These are phyloP conservation scores for Solanum aculeatissimum DNA, from an alignment of 305 asterid genomes.

Conservation along the genomic window DNA sequence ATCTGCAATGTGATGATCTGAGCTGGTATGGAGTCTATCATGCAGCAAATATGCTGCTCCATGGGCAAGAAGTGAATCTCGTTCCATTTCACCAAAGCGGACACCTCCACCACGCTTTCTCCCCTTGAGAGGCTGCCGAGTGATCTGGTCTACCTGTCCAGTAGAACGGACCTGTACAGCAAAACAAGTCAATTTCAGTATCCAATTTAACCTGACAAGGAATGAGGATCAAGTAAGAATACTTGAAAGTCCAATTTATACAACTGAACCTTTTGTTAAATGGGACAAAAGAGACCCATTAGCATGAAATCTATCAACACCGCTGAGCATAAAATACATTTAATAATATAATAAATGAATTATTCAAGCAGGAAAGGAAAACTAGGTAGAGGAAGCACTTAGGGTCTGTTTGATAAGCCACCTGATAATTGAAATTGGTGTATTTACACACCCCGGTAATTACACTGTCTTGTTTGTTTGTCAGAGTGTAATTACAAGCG, in stretches of 20 bases:
- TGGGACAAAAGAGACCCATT: neutral
- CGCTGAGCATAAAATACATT: neutral
- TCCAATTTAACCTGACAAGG: neutral
- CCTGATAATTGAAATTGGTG: no score
- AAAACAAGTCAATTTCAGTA: neutral
- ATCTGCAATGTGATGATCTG: conserved; percentile 85
- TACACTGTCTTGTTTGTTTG: no score
- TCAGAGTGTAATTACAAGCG: no score
- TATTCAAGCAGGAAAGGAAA: neutral
- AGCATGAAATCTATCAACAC: neutral
- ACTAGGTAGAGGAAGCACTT: neutral
- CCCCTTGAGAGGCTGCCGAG: conserved; percentile 92
- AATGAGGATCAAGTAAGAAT: neutral
- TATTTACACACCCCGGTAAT: no score
- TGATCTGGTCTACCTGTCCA: conserved; percentile 67
- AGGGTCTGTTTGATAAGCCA: no score
- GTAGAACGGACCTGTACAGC: conserved; percentile 80
- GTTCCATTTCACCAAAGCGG: conserved; percentile 98
- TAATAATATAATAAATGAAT: neutral
- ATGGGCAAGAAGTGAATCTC: conserved; percentile 91
- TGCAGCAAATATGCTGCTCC: conserved; percentile 92
- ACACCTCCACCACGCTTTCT: conserved; percentile 95
- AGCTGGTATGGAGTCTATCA: conserved; percentile 87
- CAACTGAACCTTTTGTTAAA: neutral
- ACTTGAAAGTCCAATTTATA: neutral